phyloP scores from a whole-genome alignment of 2,329 filamentous ascomycete genomes.

The Eutypa lata region DNA sequence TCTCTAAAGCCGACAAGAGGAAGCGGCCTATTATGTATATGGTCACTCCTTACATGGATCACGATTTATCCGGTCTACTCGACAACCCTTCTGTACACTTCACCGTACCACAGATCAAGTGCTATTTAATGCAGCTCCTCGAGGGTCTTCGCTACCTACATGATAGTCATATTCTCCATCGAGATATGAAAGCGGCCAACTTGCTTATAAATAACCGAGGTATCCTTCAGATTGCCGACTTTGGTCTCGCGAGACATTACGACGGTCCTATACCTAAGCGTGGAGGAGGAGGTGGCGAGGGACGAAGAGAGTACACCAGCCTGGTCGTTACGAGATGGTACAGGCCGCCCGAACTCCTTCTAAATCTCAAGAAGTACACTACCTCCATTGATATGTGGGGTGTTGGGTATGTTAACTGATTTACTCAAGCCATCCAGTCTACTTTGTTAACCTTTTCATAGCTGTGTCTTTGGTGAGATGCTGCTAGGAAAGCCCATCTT shows the following conservation, averaged over 20 bases:
- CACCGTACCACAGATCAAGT: conserved; percentile 90
- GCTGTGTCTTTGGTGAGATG: conserved; percentile 99
- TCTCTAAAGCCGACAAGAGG: conserved; percentile 63
- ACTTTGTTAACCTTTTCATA: conserved; percentile 32
- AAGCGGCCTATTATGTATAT: conserved; percentile 93
- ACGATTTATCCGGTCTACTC: conserved; percentile 93
- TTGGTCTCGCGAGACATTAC: conserved; percentile 90
- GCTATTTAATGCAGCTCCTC: conserved; percentile 91
- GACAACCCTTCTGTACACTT: conserved; percentile 91
- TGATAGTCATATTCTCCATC: conserved; percentile 83
- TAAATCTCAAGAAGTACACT: conserved; percentile 89
- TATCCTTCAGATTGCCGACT: conserved; percentile 94
- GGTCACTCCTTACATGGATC: conserved; percentile 98
- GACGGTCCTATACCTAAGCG: conserved; percentile 77
- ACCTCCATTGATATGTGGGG: conserved; percentile 98
- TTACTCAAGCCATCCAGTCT: not conserved
- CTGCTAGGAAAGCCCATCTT: conserved; percentile 90
- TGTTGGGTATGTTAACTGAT: conserved; percentile 65
- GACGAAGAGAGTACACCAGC: conserved; percentile 88
- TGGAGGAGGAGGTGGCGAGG: conserved; percentile 78
- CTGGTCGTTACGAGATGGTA: conserved; percentile 98
- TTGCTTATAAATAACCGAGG: conserved; percentile 93
- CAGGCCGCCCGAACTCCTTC: conserved; percentile 84
- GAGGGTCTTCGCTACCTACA: conserved; percentile 89
- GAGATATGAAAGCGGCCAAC: conserved; percentile 99